phyloP scores from a whole-genome alignment of 352 stramenopile species.

The Pythium coloratum region DNA sequence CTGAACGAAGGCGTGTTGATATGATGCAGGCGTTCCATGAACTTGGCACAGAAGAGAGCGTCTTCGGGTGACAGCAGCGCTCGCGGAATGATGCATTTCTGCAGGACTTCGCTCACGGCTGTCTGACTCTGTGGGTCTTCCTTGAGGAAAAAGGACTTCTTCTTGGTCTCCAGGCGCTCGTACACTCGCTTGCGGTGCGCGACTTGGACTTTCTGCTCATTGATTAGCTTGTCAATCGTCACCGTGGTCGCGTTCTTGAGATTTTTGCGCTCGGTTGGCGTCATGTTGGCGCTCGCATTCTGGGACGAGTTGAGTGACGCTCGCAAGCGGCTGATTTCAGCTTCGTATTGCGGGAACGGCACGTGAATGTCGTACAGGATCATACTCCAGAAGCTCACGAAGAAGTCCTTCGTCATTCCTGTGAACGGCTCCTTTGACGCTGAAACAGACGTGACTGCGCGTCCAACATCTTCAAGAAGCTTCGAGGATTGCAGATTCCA shows the following conservation, averaged over 20 bases:
- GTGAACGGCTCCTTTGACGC: slow-evolving; percentile 49
- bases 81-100: slow-evolving; percentile 79
- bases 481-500: slow-evolving; percentile 72
- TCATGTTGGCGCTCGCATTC: slow-evolving; percentile 39
- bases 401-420: slow-evolving; percentile 75
- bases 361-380: slow-evolving; percentile 88
- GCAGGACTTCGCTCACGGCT: slow-evolving; percentile 67
- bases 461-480: slow-evolving; percentile 59
- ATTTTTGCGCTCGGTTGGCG: slow-evolving; percentile 71
- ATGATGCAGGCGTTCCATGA: slow-evolving; percentile 79
- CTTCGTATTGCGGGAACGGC: slow-evolving; percentile 83
- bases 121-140: slow-evolving; percentile 43
- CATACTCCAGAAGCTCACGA: slow-evolving; percentile 85
- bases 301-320: slow-evolving; percentile 42
- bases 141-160: slow-evolving; percentile 59
- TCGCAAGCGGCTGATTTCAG: slow-evolving; percentile 73
- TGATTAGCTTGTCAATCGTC: slow-evolving; percentile 81
- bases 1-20: slow-evolving; percentile 74
- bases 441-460: slow-evolving; percentile 35
- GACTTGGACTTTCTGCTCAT: slow-evolving; percentile 87
- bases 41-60: slow-evolving; percentile 82
- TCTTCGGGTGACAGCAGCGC: slow-evolving; percentile 82
- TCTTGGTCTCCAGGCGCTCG: slow-evolving; percentile 73
- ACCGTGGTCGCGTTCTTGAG: slow-evolving; percentile 76
- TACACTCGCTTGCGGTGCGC: slow-evolving; percentile 82